Conservation (phyloP, 2,329 filamentous ascomycete genomes). For the Nemania serpens region DNA sequence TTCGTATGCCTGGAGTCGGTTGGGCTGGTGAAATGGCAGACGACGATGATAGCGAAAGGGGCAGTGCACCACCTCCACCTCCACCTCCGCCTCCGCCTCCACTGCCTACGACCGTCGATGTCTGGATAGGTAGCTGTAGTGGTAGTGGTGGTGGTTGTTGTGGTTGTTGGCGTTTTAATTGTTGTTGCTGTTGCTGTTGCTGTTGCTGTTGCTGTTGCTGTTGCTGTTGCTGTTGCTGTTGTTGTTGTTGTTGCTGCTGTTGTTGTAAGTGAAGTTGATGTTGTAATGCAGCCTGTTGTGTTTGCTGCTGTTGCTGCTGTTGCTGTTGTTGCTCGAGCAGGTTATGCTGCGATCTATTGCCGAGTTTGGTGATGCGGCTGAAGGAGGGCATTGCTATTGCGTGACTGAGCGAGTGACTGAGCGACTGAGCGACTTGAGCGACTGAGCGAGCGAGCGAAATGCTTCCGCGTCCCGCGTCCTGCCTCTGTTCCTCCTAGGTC, state of each 20-base stretch:
- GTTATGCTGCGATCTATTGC: constrained; percentile 54
- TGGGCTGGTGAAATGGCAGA: constrained; percentile 32
- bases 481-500: neutral
- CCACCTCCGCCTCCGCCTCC: constrained; percentile 32
- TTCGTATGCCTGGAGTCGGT: constrained; percentile 31
- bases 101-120: constrained; percentile 34
- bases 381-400: constrained; percentile 55
- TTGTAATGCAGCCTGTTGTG: constrained; percentile 42
- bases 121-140: constrained; percentile 26
- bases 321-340: constrained; percentile 52
- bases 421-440: neutral
- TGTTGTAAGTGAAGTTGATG: constrained; percentile 36
- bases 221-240: constrained; percentile 32
- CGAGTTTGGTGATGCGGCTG: constrained; percentile 58
- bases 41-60: constrained; percentile 32
- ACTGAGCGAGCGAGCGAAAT: too few relatives aligned
- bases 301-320: constrained; percentile 40
- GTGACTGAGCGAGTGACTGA: constrained; percentile 5
- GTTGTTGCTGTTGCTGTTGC: constrained; percentile 31
- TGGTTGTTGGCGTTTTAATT: constrained; percentile 33
- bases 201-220: constrained; percentile 34
- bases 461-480: too few relatives aligned
- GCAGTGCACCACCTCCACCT: constrained; percentile 39
- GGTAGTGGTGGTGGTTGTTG: constrained; percentile 31
- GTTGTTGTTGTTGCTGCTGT: constrained; percentile 31